phyloP scores from a whole-genome alignment of 2,329 filamentous ascomycete species.

The Phoma herbarum region DNA sequence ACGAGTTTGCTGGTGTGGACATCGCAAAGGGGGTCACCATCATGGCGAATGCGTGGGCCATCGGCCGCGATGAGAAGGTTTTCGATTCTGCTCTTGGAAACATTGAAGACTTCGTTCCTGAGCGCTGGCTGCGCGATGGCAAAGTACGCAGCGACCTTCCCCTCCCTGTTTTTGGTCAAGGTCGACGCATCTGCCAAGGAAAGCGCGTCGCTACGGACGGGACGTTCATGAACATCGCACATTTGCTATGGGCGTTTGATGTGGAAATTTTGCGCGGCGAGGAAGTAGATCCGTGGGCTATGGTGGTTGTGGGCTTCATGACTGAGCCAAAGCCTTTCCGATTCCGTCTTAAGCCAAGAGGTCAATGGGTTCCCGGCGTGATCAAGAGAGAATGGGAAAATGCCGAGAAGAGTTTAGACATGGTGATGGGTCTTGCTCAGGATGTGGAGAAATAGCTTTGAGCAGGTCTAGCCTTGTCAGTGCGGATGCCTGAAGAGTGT shows the following conservation, averaged over 20 bases:
- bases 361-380: neutral
- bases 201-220: neutral
- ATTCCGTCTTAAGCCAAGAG: neutral
- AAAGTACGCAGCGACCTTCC: neutral
- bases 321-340: neutral
- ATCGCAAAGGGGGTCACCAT: neutral
- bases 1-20: neutral
- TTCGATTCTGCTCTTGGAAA: neutral
- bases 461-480: neutral
- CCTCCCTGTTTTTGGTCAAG: neutral
- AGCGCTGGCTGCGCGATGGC: neutral
- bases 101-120: neutral
- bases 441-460: neutral
- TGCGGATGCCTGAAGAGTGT: neutral
- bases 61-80: neutral
- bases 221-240: neutral
- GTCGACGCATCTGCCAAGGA: neutral
- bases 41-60: neutral
- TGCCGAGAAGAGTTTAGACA: neutral
- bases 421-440: neutral
- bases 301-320: neutral
- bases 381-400: neutral
- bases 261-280: neutral
- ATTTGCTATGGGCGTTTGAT: conserved; percentile 1
- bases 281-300: neutral